Base-by-base conservation (phyloP, 371 early-diverging fungal genomes). In the Lichtheimia hyalospora region DNA sequence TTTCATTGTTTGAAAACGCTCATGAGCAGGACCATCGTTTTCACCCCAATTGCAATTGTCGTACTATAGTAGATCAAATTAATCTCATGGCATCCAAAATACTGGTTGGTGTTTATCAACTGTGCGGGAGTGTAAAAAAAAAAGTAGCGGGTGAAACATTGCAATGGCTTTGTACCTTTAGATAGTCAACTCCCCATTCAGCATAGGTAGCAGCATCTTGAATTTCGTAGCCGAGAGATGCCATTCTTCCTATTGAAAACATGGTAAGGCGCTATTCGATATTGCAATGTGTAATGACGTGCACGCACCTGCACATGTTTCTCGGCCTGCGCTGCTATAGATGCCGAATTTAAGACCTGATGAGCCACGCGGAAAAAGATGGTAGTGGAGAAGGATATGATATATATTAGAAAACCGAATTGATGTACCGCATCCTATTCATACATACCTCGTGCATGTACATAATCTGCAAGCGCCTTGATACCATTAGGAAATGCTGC, bases 401-500 rank as follows among this genome's bases (percentile, higher is more conserved):
- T 25, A 10, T 5, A 34, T 5, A 28, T 34, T 34, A 34, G 34
- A 34, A 7, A 34, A 34, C 34, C 34, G 34, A 34, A 34, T 34
- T 10, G 2, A 34, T 34, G 34, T 34, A 34, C n/a, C n/a, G n/a
- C n/a, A n/a, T 27, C n/a, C 3, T 5, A 53, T 71, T 67, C 40
- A 49, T 15, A 2, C 28, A 15, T 52, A 63, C 71, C 71, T 57
- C 63, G 72, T 21, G 57, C 23, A 23, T 69, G 72, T 14, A 73
- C 59, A 56, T 77, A 77, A 43, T 74, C 71, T 10, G 68, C 66
- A 6, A 77, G 55, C 1, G 61, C 52, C 48, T 65, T 61, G 51
- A 79, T 74, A 5, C 80, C 80, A 7, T 61, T 49, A 6, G 80
- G 80, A 50, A 79, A 79, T 39, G 66, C 54, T 5, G 54, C 21